These are phyloP conservation scores for Calonectria pauciramosa DNA, from an alignment of 2,329 filamentous ascomycete genomes.

Conservation along the genomic window DNA sequence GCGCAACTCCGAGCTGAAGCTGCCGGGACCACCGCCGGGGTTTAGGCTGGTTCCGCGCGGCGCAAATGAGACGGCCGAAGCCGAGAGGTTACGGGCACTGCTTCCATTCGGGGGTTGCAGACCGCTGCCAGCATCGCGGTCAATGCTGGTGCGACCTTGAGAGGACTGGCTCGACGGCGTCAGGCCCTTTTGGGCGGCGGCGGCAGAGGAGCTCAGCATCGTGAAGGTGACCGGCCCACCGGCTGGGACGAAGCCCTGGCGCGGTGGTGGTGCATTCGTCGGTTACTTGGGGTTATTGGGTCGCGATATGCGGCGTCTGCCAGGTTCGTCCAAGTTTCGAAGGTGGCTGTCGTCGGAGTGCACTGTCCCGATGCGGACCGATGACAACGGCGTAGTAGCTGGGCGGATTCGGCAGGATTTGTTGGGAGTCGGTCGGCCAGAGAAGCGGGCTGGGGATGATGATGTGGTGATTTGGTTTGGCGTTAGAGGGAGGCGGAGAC, in stretches of 20 bases:
- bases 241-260: slow-evolving; percentile 55
- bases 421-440: slow-evolving; percentile 20
- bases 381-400: not conserved
- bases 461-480: slow-evolving; percentile 17
- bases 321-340: slow-evolving; percentile 30
- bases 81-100: slow-evolving; percentile 61
- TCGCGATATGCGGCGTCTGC: slow-evolving; percentile 30
- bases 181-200: slow-evolving; percentile 47
- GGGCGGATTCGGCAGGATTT: slow-evolving; percentile 13
- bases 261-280: slow-evolving; percentile 54
- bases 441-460: slow-evolving; percentile 18
- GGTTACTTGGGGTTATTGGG: slow-evolving; percentile 34
- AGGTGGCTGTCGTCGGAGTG: slow-evolving; percentile 22
- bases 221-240: slow-evolving; percentile 52
- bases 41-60: slow-evolving; percentile 79
- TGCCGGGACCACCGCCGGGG: slow-evolving; percentile 80
- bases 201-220: slow-evolving; percentile 52
- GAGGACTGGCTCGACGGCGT: slow-evolving; percentile 53
- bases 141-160: slow-evolving; percentile 56
- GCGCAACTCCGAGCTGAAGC: slow-evolving; percentile 90
- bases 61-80: slow-evolving; percentile 72
- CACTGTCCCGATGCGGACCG: not conserved
- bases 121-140: slow-evolving; percentile 63
- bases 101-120: slow-evolving; percentile 65
- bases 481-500: slow-evolving; percentile 37